These are phyloP conservation scores for Fusarium buharicum DNA, from an alignment of 2,329 filamentous ascomycete species.

Conservation along the genomic window DNA sequence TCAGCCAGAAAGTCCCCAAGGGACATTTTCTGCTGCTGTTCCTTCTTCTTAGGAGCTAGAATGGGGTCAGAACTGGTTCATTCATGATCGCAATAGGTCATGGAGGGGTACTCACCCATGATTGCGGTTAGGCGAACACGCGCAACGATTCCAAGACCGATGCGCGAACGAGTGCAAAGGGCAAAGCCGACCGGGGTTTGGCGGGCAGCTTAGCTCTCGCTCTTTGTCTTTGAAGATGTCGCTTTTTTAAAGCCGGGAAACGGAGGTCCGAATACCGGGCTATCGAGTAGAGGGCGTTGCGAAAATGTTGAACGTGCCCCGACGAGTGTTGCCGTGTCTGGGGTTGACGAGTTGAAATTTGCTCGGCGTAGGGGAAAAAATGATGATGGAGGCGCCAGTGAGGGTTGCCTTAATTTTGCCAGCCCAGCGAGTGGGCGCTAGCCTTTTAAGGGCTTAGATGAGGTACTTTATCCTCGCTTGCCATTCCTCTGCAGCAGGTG, in stretches of 20 bases:
- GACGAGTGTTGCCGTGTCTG: constrained; percentile 55
- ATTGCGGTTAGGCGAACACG: constrained; percentile 64
- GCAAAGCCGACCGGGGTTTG: constrained; percentile 46
- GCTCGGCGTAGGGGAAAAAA: constrained; percentile 55
- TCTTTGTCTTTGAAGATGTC: constrained; percentile 21
- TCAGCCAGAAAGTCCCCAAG: constrained; percentile 95
- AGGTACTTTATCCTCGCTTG: constrained; percentile 19
- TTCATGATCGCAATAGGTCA: not conserved
- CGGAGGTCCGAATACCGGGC: constrained; percentile 7
- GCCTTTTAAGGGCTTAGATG: constrained; percentile 38
- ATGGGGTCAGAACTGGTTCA: constrained; percentile 25
- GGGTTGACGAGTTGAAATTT: constrained; percentile 58
- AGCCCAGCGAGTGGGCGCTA: constrained; percentile 56
- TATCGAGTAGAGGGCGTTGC: constrained; percentile 32
- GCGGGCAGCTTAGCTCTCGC: constrained; percentile 44
- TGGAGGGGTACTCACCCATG: constrained; percentile 63
- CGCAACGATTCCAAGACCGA: constrained; percentile 58
- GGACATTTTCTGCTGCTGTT: constrained; percentile 97
- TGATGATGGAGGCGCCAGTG: constrained; percentile 51
- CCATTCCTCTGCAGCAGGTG: constrained; percentile 16
- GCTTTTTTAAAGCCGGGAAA: constrained; percentile 13
- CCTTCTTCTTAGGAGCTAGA: constrained; percentile 89
- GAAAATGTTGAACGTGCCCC: constrained; percentile 49
- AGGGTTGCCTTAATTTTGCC: constrained; percentile 59
- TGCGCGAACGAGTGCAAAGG: constrained; percentile 52